Conservation (phyloP, 371 early-diverging fungal species). For the Lichtheimia corymbifera region DNA sequence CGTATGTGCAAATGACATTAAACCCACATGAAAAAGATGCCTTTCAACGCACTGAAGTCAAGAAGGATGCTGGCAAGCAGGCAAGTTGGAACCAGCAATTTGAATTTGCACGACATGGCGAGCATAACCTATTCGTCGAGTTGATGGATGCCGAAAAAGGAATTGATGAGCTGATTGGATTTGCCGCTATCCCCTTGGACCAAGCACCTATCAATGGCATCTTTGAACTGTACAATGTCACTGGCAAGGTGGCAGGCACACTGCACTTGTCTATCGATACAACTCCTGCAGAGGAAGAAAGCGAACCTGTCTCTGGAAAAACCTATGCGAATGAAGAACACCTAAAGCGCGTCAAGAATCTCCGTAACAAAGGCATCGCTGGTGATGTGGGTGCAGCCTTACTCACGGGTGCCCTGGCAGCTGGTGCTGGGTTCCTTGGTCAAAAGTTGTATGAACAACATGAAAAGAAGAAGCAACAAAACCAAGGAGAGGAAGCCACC, state of each 20-base stretch:
- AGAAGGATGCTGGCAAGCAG: conserved; percentile 53
- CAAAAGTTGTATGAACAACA: conserved; percentile 49
- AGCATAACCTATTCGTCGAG: conserved; percentile 55
- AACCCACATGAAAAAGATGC: conserved; percentile 39
- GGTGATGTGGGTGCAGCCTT: conserved; percentile 48
- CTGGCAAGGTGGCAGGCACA: conserved; percentile 48
- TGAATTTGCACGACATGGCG: conserved; percentile 42
- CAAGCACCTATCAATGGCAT: conserved; percentile 53
- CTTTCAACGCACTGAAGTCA: conserved; percentile 55
- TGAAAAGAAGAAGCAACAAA: not conserved
- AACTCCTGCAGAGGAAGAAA: conserved; percentile 8
- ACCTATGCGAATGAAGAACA: conserved; percentile 50
- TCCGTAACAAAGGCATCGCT: conserved; percentile 44
- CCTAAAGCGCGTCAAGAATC: conserved; percentile 44
- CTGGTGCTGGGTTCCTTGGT: conserved; percentile 53
- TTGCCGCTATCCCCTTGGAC: conserved; percentile 59
- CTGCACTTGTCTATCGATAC: conserved; percentile 44
- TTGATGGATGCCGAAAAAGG: conserved; percentile 54
- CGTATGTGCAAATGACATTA: conserved; percentile 53
- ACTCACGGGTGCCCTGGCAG: conserved; percentile 45
- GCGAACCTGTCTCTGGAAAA: conserved; percentile 43
- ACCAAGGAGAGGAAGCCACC: too few relatives aligned
- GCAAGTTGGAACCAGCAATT: conserved; percentile 61
- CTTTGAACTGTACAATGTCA: conserved; percentile 49
- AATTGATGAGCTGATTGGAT: conserved; percentile 53